Percentiles rank a stretch among this genome's conserved stretches.
Evolutionary conservation across 106 monocot genomes (phyloP).

Genomic region (Alisma plantagoaquatica): DNA sequence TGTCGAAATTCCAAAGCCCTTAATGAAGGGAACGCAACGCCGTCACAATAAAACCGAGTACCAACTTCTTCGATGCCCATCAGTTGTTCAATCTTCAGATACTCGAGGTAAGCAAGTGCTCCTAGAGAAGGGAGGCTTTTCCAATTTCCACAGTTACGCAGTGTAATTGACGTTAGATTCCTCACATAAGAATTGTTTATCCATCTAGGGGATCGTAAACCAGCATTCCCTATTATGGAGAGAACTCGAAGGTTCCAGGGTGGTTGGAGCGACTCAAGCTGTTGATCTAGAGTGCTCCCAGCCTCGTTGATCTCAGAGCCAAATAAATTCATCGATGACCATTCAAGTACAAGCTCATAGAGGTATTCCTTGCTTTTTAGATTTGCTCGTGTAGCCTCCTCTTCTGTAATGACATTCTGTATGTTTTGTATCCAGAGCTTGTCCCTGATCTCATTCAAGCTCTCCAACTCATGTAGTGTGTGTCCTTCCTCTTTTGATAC

Average conservation of each 20-base stretch:
- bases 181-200: background rate
- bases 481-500: background rate
- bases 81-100: conserved; percentile 12
- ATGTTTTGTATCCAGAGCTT: conserved; percentile 8
- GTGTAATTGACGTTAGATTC: conserved; percentile 13
- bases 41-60: conserved; percentile 18
- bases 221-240: conserved; percentile 11
- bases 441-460: conserved; percentile 4
- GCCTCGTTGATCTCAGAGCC: background rate
- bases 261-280: background rate
- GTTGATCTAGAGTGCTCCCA: background rate
- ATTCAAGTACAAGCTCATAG: background rate
- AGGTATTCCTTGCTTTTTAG: conserved; percentile 2
- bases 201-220: conserved; percentile 26
- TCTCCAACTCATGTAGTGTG: conserved; percentile 1
- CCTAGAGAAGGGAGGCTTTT: conserved; percentile 25
- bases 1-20: conserved; percentile 15
- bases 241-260: conserved; percentile 16
- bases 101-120: conserved; percentile 14
- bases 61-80: conserved; percentile 4
- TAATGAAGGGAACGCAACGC: conserved; percentile 23
- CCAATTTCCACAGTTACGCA: conserved; percentile 16
- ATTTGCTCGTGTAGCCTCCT: background rate
- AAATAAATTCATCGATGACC: background rate
- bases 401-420: background rate